Conservation (phyloP, 768 basidiomycete genomes). For the Kwoniella europaea region DNA sequence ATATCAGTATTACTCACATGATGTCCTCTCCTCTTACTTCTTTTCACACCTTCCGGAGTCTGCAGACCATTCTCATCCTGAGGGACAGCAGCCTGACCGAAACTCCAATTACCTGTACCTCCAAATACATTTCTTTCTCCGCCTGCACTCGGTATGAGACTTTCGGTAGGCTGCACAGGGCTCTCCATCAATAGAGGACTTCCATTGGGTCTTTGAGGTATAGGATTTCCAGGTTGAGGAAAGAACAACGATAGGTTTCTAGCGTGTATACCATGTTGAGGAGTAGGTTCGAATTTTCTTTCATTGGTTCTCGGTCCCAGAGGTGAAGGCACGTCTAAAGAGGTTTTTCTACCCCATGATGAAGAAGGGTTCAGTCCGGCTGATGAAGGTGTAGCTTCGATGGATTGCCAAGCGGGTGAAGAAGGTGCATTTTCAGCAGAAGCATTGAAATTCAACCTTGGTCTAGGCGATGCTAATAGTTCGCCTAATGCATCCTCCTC, state of each 20-base stretch:
- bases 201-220: conserved; percentile 65
- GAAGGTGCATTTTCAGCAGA: conserved; percentile 18
- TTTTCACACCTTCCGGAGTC: conserved; percentile 35
- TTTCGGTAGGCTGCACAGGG: conserved; percentile 55
- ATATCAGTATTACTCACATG: conserved; percentile 46
- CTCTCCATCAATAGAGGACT: conserved; percentile 61
- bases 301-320: conserved; percentile 18
- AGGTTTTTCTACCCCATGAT: conserved; percentile 19
- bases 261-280: conserved; percentile 68
- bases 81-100: conserved; percentile 28
- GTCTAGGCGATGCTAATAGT: conserved; percentile 23
- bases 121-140: conserved; percentile 71
- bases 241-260: conserved; percentile 92
- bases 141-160: conserved; percentile 57
- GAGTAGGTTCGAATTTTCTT: conserved; percentile 39
- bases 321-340: conserved; percentile 24
- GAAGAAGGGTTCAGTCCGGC: conserved; percentile 22
- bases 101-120: conserved; percentile 61
- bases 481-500: conserved; percentile 28
- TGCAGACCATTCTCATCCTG: conserved; percentile 19
- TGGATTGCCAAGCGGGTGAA: conserved; percentile 34
- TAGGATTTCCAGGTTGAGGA: conserved; percentile 72
- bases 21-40: conserved; percentile 55
- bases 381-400: conserved; percentile 22
- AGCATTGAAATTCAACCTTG: conserved; percentile 20